phyloP scores from a whole-genome alignment of 164 flowering plant species.

The Hamamelis virginiana region DNA sequence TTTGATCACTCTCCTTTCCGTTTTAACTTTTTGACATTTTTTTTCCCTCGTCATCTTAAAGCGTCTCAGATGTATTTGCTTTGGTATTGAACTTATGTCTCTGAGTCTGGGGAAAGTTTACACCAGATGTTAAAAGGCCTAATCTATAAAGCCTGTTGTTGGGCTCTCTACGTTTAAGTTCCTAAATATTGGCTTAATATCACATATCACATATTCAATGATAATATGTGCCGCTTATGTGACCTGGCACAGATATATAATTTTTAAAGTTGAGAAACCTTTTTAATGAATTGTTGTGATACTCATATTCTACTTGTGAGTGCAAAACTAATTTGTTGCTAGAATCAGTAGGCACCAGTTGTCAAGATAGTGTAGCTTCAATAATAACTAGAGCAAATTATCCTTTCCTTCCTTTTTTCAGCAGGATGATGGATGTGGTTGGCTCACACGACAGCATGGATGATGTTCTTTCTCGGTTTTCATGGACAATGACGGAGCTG shows the following conservation, averaged over 20 bases:
- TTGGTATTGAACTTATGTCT: no score
- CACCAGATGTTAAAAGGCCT: no score
- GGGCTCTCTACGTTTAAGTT: no score
- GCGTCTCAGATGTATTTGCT: no score
- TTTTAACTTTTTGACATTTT: no score
- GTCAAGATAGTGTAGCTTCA: background rate
- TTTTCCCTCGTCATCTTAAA: no score
- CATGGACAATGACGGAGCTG: background rate
- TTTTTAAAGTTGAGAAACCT: background rate
- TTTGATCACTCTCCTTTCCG: no score
- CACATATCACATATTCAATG: no score
- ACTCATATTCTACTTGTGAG: background rate
- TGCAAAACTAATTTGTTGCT: background rate
- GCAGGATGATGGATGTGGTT: background rate
- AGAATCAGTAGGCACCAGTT: no score
- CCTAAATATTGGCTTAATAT: no score
- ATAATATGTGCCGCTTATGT: background rate
- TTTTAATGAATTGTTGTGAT: background rate
- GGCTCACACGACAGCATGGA: background rate
- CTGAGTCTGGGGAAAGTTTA: no score
- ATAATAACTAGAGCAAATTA: background rate
- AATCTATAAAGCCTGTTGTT: no score
- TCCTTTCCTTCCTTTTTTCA: background rate
- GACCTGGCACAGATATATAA: background rate
- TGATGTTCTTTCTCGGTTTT: background rate